Evolutionary conservation across 257 asterid species (phyloP).

Genomic region (Rauvolfia tetraphylla): DNA sequence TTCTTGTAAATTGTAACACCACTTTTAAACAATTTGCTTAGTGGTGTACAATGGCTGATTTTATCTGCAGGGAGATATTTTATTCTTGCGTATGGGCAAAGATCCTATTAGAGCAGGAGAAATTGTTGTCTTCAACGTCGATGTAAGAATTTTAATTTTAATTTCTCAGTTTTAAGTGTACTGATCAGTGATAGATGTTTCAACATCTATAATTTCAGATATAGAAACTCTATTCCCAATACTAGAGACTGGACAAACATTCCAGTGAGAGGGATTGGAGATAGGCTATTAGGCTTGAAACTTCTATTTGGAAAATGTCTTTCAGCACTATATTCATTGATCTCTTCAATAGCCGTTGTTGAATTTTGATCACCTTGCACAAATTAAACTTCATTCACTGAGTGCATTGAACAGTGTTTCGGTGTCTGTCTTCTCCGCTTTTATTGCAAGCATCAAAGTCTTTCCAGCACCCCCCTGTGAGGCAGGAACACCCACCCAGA

Average conservation of each 20-base stretch:
- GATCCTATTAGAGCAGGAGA: slow-evolving; percentile 39
- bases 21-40: background rate
- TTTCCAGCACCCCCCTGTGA: background rate
- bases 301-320: background rate
- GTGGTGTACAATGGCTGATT: background rate
- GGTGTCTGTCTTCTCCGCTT: background rate
- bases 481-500: no score
- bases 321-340: background rate
- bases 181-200: background rate
- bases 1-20: background rate
- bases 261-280: background rate
- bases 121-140: slow-evolving; percentile 29
- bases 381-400: background rate
- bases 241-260: background rate
- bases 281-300: background rate
- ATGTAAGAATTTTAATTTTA: slow-evolving; percentile 25
- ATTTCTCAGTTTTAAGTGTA: background rate
- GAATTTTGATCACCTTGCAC: background rate
- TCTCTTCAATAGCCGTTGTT: background rate
- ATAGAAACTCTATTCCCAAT: background rate
- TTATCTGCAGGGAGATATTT: slow-evolving; percentile 34
- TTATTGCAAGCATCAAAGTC: background rate
- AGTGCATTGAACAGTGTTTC: background rate
- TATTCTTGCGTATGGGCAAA: slow-evolving; percentile 32
- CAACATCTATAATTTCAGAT: background rate